Conservation (phyloP, 2,329 filamentous ascomycete genomes). For the Neoarthrinium moseri region DNA sequence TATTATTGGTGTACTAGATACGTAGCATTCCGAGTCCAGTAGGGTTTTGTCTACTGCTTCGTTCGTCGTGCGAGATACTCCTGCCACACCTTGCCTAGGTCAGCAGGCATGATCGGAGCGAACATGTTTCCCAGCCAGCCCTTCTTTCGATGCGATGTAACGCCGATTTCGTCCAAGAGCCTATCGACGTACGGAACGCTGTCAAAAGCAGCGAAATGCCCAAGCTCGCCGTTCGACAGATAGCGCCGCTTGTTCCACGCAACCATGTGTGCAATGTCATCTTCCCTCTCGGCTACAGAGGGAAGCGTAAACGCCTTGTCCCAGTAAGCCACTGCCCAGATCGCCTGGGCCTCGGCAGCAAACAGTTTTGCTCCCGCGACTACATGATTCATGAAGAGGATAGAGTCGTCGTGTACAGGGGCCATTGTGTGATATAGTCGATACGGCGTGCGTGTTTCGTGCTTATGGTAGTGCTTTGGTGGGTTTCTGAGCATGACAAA, state of each 20-base stretch:
- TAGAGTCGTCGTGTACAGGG: constrained; percentile 22
- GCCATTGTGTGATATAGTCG: constrained; percentile 23
- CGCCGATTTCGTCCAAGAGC: constrained; percentile 23
- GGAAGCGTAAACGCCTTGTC: constrained; percentile 20
- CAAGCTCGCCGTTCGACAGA: constrained; percentile 22
- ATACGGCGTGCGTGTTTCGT: constrained; percentile 19
- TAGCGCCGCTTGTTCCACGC: constrained; percentile 25
- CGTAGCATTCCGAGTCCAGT: too few species aligned
- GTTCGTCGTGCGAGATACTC: constrained; percentile 17
- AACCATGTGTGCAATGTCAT: constrained; percentile 19
- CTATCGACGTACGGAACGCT: constrained; percentile 24
- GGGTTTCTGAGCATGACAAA: constrained; percentile 24
- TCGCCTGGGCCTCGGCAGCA: constrained; percentile 22
- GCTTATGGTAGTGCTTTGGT: constrained; percentile 20
- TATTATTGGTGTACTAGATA: too few species aligned
- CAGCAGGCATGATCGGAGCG: constrained; percentile 18
- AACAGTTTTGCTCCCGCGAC: constrained; percentile 21
- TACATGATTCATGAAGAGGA: constrained; percentile 23
- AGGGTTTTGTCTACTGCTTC: constrained; percentile 4
- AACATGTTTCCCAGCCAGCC: constrained; percentile 25
- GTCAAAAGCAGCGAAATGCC: constrained; percentile 24
- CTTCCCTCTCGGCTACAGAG: constrained; percentile 16
- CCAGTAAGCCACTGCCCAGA: constrained; percentile 24
- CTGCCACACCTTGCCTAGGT: constrained; percentile 18
- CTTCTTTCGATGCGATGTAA: constrained; percentile 22